A percentile compares a stretch with the other conserved stretches of the same genome.
These are phyloP conservation scores for Acrasis kona DNA, from an alignment of 78 protist species.

Conservation along the genomic window DNA sequence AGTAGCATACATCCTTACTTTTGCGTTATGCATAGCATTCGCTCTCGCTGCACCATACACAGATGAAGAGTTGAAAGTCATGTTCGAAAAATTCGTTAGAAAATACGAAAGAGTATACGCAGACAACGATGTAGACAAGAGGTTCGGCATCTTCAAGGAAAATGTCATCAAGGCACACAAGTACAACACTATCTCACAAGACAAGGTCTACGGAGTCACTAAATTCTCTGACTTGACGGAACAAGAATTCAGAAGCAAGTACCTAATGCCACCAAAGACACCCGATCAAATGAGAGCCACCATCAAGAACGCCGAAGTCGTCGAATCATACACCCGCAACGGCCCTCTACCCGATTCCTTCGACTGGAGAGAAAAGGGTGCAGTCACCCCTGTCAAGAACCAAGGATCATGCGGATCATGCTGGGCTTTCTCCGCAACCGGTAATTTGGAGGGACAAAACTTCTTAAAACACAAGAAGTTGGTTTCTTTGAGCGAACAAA, in stretches of 20 bases:
- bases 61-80: too few relatives aligned
- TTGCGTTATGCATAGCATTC: too few relatives aligned
- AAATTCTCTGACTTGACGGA: constrained; percentile 58
- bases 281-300: background rate
- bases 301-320: background rate
- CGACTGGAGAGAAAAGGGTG: constrained; percentile 53
- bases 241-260: constrained; percentile 57
- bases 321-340: background rate
- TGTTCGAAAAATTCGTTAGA: too few relatives aligned
- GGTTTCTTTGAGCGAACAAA: constrained; percentile 49
- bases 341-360: too few relatives aligned
- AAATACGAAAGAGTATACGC: too few relatives aligned
- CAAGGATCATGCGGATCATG: constrained; percentile 76
- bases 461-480: constrained; percentile 12
- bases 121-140: too few relatives aligned
- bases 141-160: too few relatives aligned
- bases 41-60: too few relatives aligned
- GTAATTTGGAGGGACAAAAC: constrained; percentile 47
- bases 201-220: too few relatives aligned
- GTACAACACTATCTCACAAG: too few relatives aligned
- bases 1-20: too few relatives aligned
- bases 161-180: too few relatives aligned
- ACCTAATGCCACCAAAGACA: background rate
- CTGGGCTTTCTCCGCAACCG: constrained; percentile 71
- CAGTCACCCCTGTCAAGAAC: constrained; percentile 71